Percentiles rank a stretch among this genome's conserved stretches.
Conservation (phyloP, 2,329 filamentous ascomycete genomes). For the Aspergillus chevalieri region DNA sequence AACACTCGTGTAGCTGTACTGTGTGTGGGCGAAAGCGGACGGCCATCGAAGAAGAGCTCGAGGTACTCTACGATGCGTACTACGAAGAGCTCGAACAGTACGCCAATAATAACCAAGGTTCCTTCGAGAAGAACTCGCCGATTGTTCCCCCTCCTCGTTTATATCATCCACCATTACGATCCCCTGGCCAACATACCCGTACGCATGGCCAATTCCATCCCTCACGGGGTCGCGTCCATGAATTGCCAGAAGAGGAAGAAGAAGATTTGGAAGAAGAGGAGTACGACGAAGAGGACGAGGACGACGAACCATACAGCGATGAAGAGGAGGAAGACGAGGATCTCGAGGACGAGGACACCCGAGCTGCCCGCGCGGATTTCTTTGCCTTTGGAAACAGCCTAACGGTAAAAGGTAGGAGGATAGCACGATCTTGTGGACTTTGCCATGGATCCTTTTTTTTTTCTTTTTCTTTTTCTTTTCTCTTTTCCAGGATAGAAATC, state of each 20-base stretch:
- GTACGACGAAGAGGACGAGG: constrained; percentile 62
- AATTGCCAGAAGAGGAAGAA: constrained; percentile 51
- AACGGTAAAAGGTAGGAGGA: constrained; percentile 69
- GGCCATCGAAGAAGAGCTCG: constrained; percentile 95
- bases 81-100: constrained; percentile 98
- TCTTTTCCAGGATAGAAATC: constrained; percentile 17
- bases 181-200: constrained; percentile 54
- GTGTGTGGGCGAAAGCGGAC: constrained; percentile 94
- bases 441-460: constrained; percentile 35
- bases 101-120: constrained; percentile 71
- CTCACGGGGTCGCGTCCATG: constrained; percentile 65
- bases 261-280: constrained; percentile 43
- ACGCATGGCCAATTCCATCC: constrained; percentile 55
- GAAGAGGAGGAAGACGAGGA: constrained; percentile 61
- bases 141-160: constrained; percentile 64
- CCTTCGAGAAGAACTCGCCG: constrained; percentile 56
- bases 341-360: constrained; percentile 56
- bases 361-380: constrained; percentile 68
- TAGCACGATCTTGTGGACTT: constrained; percentile 8
- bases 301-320: constrained; percentile 62
- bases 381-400: constrained; percentile 97
- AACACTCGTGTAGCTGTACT: constrained; percentile 96
- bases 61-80: constrained; percentile 96
- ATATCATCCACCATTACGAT: constrained; percentile 50
- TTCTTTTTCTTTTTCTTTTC: constrained; percentile 37